Percentiles rank a stretch among this genome's conserved stretches.
Conservation (phyloP, 2,329 filamentous ascomycete genomes). For the Trichoderma koningiopsis region DNA sequence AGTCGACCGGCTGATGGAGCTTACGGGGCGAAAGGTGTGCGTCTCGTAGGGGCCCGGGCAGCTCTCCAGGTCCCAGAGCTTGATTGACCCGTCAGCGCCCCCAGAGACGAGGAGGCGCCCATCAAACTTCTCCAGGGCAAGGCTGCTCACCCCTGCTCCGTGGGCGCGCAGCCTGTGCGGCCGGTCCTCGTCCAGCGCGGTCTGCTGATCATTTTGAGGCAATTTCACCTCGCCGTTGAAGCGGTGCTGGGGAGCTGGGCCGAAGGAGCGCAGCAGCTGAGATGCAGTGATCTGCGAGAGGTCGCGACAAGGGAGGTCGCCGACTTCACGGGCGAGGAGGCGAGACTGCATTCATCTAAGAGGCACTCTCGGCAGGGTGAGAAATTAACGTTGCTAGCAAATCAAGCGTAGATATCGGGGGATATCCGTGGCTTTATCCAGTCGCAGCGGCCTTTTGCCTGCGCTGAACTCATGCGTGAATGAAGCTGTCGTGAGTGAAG, state of each 20-base stretch:
- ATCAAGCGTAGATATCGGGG: neutral
- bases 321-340: slow-evolving; percentile 74
- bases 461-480: neutral
- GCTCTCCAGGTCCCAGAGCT: slow-evolving; percentile 82
- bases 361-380: neutral
- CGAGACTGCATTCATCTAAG: slow-evolving; percentile 67
- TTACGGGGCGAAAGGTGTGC: slow-evolving; percentile 58
- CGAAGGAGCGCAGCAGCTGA: slow-evolving; percentile 68
- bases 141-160: slow-evolving; percentile 73
- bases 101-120: slow-evolving; percentile 78
- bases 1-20: slow-evolving; percentile 50
- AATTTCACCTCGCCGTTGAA: slow-evolving; percentile 60
- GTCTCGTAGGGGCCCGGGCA: slow-evolving; percentile 47
- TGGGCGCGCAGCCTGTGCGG: slow-evolving; percentile 63
- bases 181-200: slow-evolving; percentile 33
- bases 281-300: slow-evolving; percentile 68
- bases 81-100: slow-evolving; percentile 81
- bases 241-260: slow-evolving; percentile 65
- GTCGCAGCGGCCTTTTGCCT: neutral
- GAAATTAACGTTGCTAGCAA: too few species aligned
- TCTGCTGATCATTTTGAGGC: slow-evolving; percentile 26
- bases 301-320: slow-evolving; percentile 63
- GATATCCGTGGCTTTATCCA: neutral
- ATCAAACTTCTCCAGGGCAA: slow-evolving; percentile 81
- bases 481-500: neutral